phyloP scores from a whole-genome alignment of 2,329 filamentous ascomycete genomes.

The Immersiporthe knoxdaviesiana region DNA sequence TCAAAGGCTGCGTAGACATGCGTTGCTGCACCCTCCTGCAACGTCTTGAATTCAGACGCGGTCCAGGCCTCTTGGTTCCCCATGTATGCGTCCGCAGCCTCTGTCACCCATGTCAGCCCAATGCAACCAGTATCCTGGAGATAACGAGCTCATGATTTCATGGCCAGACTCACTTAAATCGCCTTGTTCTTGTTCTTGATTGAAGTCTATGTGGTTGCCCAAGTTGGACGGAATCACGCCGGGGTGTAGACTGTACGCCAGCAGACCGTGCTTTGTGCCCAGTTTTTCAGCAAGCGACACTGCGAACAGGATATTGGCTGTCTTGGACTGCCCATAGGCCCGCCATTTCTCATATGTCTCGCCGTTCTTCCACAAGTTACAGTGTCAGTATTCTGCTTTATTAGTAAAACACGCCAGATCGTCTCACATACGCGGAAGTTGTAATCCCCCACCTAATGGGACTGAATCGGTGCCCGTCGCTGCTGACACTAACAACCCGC shows the following conservation, averaged over 20 bases:
- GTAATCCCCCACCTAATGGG: constrained; percentile 41
- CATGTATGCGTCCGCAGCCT: neutral
- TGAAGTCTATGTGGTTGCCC: constrained; percentile 7
- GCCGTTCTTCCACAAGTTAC: neutral
- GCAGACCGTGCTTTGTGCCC: constrained; percentile 23
- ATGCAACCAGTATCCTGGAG: neutral
- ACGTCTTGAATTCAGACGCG: neutral
- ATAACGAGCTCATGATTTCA: neutral
- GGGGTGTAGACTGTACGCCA: constrained; percentile 13
- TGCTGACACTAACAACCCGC: constrained; percentile 48
- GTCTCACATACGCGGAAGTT: constrained; percentile 13
- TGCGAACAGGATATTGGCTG: constrained; percentile 37
- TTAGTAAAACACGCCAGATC: neutral
- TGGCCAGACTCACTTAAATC: neutral
- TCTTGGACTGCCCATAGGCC: constrained; percentile 38
- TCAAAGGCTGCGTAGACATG: constrained; percentile 18
- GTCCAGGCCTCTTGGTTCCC: constrained; percentile 21
- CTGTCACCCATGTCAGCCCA: neutral
- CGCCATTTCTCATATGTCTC: constrained; percentile 28
- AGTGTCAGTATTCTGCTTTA: neutral
- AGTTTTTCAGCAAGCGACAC: constrained; percentile 30
- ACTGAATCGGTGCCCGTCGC: constrained; percentile 38
- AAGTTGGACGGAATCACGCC: constrained; percentile 13
- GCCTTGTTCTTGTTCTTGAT: neutral
- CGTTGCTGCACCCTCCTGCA: constrained; percentile 14